Base-by-base conservation (phyloP, 164 flowering plant species). In the Echeveria elegans region DNA sequence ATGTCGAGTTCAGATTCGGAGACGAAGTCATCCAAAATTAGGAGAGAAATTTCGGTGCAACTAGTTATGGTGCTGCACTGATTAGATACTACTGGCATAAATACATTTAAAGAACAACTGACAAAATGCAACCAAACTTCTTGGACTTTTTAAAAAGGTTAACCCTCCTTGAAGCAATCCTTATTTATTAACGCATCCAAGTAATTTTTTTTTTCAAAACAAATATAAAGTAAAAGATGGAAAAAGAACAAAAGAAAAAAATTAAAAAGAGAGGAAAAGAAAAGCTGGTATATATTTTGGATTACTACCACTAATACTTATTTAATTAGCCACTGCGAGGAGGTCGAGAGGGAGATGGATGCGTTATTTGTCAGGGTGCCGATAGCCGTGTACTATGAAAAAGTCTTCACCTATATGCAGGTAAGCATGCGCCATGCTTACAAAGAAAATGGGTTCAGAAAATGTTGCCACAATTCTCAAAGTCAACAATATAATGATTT, bases 101-200 rank as follows among this genome's bases (percentile, higher is more conserved):
- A n/a, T n/a, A n/a, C n/a, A n/a, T n/a, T n/a, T n/a, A 52, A 23
- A 52, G 11, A 52, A 52, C 58, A 48, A 24, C n/a, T 48, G 56
- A 48, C 56, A 24, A 52, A 52, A 23, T 52, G 23, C 58, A 52
- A 52, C 58, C 58, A 52, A 21, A 52, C 28, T 12, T 23, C 14
- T 21, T 52, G 6, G 28, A 52, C 58, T 23, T 52, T 52, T 52
- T 52, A 12, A 21, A 52, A 52, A 52, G 58, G 58, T 52, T 52
- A 52, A 52, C 58, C 58, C 58, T 48, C 12, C 56, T 48, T 48
- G 56, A 48, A 48, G 56, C 56, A 23, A 23, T 52, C 58, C 58
- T 52, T 14, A 7, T 43, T 43, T 43, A n/a, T n/a, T n/a, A n/a
- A n/a, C n/a, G n/a, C n/a, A n/a, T 12, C 3, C 47, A 43, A 43